Base-by-base conservation (phyloP, 306 rosid species). In the Chamaecrista fasciculata region DNA sequence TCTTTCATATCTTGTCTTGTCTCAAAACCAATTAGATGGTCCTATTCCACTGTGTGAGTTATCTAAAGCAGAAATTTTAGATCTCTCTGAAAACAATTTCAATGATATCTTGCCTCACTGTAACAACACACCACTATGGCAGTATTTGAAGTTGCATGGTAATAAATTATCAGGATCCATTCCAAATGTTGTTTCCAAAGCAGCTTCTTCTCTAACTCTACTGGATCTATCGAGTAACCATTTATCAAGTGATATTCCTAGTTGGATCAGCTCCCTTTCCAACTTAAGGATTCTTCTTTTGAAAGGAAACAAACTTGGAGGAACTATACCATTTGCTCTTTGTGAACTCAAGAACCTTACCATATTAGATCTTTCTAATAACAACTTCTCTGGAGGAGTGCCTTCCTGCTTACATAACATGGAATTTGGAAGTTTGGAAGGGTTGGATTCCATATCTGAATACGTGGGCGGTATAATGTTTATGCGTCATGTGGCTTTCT, bases 171-270 rank as follows among this genome's bases (percentile, higher is more conserved):
- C 65, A 36, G 68, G 68, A 33, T 26, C 29, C 19, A 11, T 47
- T 9, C 67, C 69, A 0, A 11, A 10, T 9, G 25, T 37, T 44
- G 5, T 60, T 0, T 19, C 43, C 0, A 29, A 60, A 4, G 23
- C 52, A 46, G 10, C 60, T n/a, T 31, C 34, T 9, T 36, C 68
- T 36, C 19, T 39, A 65, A 50, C 60, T 11, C 2, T 42, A 43
- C 48, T 75, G 16, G 79, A 67, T 53, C 28, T 75, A 16, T 56
- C 53, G 55, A 47, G 58, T 15, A 75, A 76, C 46, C 37, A 6
- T 15, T 34, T 76, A 11, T 67, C 65, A 16, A 58, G 75, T 15
- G 53, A 21, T 48, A 66, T 76, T 19, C 70, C 80, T 4, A 9
- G 62, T 36, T 68, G 74, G 69, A 60, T 76, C 9, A 53, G 58